Base-by-base conservation (phyloP, 306 rosid species). In the Inga oerstediana region DNA sequence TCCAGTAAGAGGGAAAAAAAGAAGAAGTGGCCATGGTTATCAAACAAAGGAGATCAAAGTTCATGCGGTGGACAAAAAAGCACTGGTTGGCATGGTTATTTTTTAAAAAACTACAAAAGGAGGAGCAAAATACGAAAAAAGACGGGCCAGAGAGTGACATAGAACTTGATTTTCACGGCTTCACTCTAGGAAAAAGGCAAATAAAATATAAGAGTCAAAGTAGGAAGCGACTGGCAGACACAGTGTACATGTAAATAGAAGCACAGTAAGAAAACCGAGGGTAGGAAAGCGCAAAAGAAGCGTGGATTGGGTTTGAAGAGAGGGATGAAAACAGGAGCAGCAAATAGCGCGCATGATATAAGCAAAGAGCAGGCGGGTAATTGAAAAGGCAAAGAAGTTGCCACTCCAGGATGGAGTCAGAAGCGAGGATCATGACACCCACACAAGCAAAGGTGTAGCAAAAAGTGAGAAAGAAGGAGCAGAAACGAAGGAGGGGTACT, bases 391-490 rank as follows among this genome's bases (percentile, higher is more conserved):
- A 56, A 35, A 61, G 48, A 80, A 64, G 39, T 14, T 64, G 39
- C 34, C 35, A 61, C 67, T 0, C 7, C 8, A 3, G 35, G 34
- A 61, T n/a, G 27, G 27, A n/a, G 22, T 52, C 59, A 52, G 59
- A 17, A 52, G 9, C 22, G 14, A 58, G 65, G 10, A 58, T 58
- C 65, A 22, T 8, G 4, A n/a, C 27, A 58, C 11, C 65, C 16
- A 27, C 74, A 74, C 65, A 78, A 62, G 10, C 5, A n/a, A 71
- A 71, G 35, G 19, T 19, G 51, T 30, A 85, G 49, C 88, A 86
- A 79, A 68, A 86, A 75, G 68, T 78, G 85, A 82, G 78, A 78
- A 85, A 51, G 56, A 11, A 48, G 81, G 24, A 74, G 80, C 44
- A 78, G 81, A 82, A 32, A 64, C 64, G 32, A 39, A 75, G 35